These are phyloP conservation scores for Piper longum DNA, from an alignment of 164 flowering plant species.

Conservation along the genomic window DNA sequence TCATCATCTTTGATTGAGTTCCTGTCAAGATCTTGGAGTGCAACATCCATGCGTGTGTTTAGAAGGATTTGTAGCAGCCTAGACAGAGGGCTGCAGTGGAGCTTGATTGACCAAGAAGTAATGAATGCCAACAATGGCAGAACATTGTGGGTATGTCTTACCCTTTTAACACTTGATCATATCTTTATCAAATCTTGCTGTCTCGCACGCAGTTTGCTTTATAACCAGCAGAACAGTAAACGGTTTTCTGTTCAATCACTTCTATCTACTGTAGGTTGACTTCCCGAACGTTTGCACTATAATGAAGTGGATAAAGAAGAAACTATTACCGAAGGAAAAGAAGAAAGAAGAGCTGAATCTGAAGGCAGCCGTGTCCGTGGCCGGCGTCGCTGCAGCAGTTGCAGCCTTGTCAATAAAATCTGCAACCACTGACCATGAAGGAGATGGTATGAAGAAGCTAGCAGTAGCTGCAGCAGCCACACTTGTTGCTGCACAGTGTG, in stretches of 20 bases:
- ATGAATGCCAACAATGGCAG: neutral
- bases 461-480: slow-evolving; percentile 4
- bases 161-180: neutral
- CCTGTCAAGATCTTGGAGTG: slow-evolving; percentile 4
- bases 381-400: slow-evolving; percentile 2
- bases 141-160: neutral
- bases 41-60: neutral
- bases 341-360: slow-evolving; percentile 4
- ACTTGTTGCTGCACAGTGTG: slow-evolving; percentile 4
- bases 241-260: too few relatives aligned
- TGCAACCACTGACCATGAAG: neutral
- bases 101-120: neutral
- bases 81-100: neutral
- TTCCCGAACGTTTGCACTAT: neutral
- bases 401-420: slow-evolving; percentile 4
- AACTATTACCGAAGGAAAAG: neutral
- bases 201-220: neutral
- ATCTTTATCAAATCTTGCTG: neutral
- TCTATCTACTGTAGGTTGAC: neutral
- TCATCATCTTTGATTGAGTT: neutral
- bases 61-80: neutral
- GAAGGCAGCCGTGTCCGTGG: slow-evolving; percentile 7
- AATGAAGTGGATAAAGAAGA: neutral
- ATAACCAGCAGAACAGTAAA: too few relatives aligned
- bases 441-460: slow-evolving; percentile 2